Base-by-base conservation (phyloP, 225 moss, liverwort and hornwort species). In the Physcomitrium patens region DNA sequence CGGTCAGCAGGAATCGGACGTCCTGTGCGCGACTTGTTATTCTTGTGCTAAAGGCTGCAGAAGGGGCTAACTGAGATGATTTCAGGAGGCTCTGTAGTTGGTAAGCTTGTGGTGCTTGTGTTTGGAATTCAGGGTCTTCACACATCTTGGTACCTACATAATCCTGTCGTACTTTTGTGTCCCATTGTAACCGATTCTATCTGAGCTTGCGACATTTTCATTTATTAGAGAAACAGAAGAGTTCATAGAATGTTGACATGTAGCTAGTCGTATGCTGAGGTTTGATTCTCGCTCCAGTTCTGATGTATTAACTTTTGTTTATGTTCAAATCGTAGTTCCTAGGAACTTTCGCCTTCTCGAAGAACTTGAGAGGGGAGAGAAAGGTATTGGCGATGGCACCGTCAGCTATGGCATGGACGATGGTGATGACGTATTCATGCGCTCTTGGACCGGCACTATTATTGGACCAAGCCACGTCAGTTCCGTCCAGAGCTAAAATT, bases 351-450 rank as follows among this genome's bases (percentile, higher is more conserved):
- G 96, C 60, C 86, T 96, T 56, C 86, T 96, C 55, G 94, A 96
- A 84, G 96, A 96, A 64, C 96, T 96, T 55, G 96, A 96, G 86
- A 89, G 94, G 77, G 96, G 94, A 31, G 96, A 96, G 88, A 96
- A 96, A 78, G 94, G 96, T 14, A 96, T 94, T 48, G 94, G 96
- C 62, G 96, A 96, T 80, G 96, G 96, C 27, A 96, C 94, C 64
- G 96, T 94, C 13, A 96, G 94, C 75, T 96, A 96, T 64, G 94
- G 96, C 74, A 96, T 96, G 96, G 96, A 96, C 79, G 96, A 96
- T 37, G 94, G 96, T 2, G 96, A 96, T 55, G 94, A 94, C 47
- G 91, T 96, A 54, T 96, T 96, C 56, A 96, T 96, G 96, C 94
- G 94, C 11, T 96, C 94, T 50, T 96, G 94, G 96, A 96, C 96